A percentile compares a stretch with the other conserved stretches of the same genome.
Conservation (phyloP, 371 early-diverging fungal species). For the Apophysomyces ossiformis region DNA sequence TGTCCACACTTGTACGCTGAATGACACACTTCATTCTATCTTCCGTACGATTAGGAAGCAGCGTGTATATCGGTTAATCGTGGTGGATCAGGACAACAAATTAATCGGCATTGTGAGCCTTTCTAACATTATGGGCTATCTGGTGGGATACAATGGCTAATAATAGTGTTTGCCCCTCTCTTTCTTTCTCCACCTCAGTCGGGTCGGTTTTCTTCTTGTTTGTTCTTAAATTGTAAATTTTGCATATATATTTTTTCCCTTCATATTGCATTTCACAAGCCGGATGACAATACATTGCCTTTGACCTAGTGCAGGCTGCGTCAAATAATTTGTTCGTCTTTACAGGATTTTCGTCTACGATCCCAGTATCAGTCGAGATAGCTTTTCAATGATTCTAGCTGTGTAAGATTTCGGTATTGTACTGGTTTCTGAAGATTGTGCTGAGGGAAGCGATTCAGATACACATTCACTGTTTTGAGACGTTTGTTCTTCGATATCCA, state of each 20-base stretch:
- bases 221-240: background rate
- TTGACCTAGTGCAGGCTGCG: too few species aligned
- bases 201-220: background rate
- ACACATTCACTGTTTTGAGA: background rate
- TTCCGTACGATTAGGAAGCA: slow-evolving; percentile 84
- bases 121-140: slow-evolving; percentile 82
- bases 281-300: background rate
- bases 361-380: background rate
- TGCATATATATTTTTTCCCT: background rate
- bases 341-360: background rate
- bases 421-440: background rate
- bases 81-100: slow-evolving; percentile 82
- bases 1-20: slow-evolving; percentile 88
- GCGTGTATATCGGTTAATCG: slow-evolving; percentile 88
- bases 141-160: slow-evolving; percentile 50
- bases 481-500: slow-evolving; percentile 18
- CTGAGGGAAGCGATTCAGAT: background rate
- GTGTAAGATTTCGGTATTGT: background rate
- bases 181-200: slow-evolving; percentile 7
- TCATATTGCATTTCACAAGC: background rate
- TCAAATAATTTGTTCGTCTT: too few species aligned
- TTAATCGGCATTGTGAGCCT: slow-evolving; percentile 88
- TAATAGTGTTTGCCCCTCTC: background rate
- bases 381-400: background rate
- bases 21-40: slow-evolving; percentile 86